Base-by-base conservation (phyloP, 2,329 filamentous ascomycete species). In the Lachnellula cervina region DNA sequence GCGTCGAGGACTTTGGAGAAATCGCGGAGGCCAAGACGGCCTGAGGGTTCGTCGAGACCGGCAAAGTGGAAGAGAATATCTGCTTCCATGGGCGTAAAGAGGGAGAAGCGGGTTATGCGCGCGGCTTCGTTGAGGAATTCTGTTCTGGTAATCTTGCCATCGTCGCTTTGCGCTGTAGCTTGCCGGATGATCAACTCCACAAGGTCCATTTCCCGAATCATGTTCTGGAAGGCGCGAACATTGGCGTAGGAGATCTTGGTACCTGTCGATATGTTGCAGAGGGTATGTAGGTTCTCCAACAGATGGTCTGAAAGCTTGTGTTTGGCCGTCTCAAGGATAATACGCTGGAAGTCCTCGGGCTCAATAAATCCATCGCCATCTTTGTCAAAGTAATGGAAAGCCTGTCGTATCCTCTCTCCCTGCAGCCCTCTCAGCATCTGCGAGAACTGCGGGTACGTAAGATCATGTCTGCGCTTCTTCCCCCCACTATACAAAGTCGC, bases 11-110 rank as follows among this genome's bases (percentile, higher is more conserved):
- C 94, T 74, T 96, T 96, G 66, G 90, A 85, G 70, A 99, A 99
- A 74, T 97, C 92, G 58, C 76, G 75, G 45, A 96, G 78, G 34
- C 88, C 83, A 1, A 99, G 83, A 49, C 90, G 83, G 19, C 92
- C 94, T 1, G 91, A 93, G 3, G 90, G 88, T 66, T 94, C 87
- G 69, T 97, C 90, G 53, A 97, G 80, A 59, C 92, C 90, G 58
- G 94, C 94, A 72, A 99, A 99, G 76, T 97, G 94, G 80, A 99
- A 99, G 42, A 99, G 83, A 60, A 99, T 96, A 69, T 99, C 94
- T 42, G 93, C 92, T 74, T 99, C 94, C 91, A 97, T 97, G 13
- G 94, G 94, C 0, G 94, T 97, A 74, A 97, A 97, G 37, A 95
- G 83, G 13, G 92, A 95, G 78, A 97, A 99, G 61, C 94, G 87